Evolutionary conservation across 139 green algal species (phyloP).

Genomic region (Zygnema cylindricum): DNA sequence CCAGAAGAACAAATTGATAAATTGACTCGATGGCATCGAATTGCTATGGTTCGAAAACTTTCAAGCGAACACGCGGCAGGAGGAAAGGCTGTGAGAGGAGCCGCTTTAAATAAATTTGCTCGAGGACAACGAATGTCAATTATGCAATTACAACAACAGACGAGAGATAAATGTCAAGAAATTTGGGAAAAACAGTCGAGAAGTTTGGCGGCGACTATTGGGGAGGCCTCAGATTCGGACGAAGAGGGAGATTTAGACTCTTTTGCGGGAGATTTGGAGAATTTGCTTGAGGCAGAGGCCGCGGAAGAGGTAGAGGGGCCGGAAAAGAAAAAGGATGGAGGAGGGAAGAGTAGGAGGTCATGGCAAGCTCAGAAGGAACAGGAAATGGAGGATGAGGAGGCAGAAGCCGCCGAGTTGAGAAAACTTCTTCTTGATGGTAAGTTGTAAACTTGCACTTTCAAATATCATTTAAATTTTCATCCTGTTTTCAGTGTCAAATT

Average conservation of each 20-base stretch:
- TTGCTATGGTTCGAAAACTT: slow-evolving; percentile 69
- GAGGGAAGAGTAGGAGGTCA: slow-evolving; percentile 10
- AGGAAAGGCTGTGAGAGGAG: slow-evolving; percentile 33
- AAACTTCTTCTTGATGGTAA: slow-evolving; percentile 55
- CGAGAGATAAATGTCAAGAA: slow-evolving; percentile 62
- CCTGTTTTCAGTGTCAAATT: no score
- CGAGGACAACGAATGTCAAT: slow-evolving; percentile 62
- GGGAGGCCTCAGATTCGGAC: not conserved
- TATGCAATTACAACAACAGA: slow-evolving; percentile 65
- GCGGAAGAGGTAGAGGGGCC: slow-evolving; percentile 54
- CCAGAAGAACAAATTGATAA: slow-evolving; percentile 62
- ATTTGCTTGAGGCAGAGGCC: slow-evolving; percentile 61
- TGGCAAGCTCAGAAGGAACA: slow-evolving; percentile 48
- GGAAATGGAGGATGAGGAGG: slow-evolving; percentile 60
- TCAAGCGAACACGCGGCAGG: slow-evolving; percentile 60
- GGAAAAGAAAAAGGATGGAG: slow-evolving; percentile 45
- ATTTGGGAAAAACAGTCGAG: slow-evolving; percentile 70
- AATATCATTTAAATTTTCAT: no score
- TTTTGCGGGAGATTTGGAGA: slow-evolving; percentile 59
- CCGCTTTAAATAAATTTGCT: slow-evolving; percentile 63
- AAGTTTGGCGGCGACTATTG: slow-evolving; percentile 17
- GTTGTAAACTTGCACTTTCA: no score
- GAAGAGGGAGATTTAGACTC: slow-evolving; percentile 60
- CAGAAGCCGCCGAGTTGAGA: slow-evolving; percentile 39
- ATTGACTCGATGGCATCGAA: slow-evolving; percentile 61